A percentile compares a stretch with the other conserved stretches of the same genome.
These are phyloP conservation scores for Phoma herbarum DNA, from an alignment of 2,329 filamentous ascomycete genomes.

Conservation along the genomic window DNA sequence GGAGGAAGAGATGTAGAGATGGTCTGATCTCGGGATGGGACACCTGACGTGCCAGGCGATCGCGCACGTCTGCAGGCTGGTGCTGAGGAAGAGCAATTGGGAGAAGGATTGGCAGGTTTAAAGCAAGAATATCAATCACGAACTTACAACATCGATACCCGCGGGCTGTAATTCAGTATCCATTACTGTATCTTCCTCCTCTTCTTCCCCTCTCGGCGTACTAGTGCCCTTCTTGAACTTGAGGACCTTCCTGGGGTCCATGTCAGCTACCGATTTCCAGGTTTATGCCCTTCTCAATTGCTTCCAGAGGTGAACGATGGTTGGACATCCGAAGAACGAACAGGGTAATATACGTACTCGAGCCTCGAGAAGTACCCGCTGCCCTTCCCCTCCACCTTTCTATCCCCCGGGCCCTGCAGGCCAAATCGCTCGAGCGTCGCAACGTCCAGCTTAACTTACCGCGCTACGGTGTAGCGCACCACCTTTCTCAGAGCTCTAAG, in stretches of 20 bases:
- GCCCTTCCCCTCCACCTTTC: constrained; percentile 11
- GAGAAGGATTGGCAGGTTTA: neutral
- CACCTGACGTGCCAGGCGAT: neutral
- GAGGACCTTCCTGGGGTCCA: constrained; percentile 9
- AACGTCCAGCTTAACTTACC: constrained; percentile 8
- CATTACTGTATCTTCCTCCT: constrained; percentile 3
- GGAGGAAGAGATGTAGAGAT: neutral
- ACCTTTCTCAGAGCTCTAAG: neutral
- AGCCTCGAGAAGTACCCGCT: constrained; percentile 15
- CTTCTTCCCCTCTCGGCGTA: neutral
- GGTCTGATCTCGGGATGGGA: neutral
- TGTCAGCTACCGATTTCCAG: neutral
- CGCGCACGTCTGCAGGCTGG: neutral
- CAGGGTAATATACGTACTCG: constrained; percentile 5
- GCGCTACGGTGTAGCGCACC: neutral
- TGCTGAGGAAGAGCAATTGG: neutral
- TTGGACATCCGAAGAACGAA: neutral
- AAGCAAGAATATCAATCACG: neutral
- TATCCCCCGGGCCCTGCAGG: constrained; percentile 8
- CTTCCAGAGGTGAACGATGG: neutral
- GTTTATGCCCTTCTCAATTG: neutral
- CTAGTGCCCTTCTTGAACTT: constrained; percentile 10
- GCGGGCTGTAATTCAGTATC: neutral
- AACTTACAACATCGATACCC: constrained; percentile 29
- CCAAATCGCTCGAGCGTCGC: constrained; percentile 2